phyloP scores from a whole-genome alignment of 176 grass and related monocot genomes.

The Oryza punctata region DNA sequence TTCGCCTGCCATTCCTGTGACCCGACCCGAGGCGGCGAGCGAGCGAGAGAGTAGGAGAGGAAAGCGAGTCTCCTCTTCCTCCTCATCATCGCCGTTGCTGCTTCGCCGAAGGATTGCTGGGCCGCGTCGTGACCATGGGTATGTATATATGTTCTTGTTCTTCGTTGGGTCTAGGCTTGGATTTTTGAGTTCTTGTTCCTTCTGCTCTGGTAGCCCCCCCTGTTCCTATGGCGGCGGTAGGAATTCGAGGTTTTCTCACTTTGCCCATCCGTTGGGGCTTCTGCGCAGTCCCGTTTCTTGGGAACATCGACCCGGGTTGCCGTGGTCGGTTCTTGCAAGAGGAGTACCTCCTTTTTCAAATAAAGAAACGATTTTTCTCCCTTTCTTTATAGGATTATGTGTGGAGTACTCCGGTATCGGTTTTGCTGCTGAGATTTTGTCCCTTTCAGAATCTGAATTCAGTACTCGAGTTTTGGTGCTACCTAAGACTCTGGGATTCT shows the following conservation, averaged over 20 bases:
- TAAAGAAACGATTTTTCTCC: no score
- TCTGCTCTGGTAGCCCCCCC: background rate
- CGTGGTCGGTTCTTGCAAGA: background rate
- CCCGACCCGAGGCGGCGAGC: background rate
- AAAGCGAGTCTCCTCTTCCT: background rate
- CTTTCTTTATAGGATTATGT: background rate
- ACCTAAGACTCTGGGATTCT: background rate
- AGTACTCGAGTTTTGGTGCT: background rate
- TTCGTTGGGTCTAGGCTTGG: background rate
- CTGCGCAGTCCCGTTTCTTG: constrained; percentile 17
- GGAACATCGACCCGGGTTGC: constrained; percentile 16
- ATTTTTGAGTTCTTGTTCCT: no score
- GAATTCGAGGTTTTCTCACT: background rate
- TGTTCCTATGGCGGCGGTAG: background rate
- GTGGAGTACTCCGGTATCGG: background rate
- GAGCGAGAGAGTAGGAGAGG: background rate
- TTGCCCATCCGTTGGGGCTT: background rate
- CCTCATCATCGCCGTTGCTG: background rate
- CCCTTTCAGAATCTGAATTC: background rate
- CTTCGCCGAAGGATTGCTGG: background rate
- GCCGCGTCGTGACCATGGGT: background rate
- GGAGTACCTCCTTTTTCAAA: background rate
- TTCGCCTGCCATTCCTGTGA: background rate
- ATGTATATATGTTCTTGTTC: background rate
- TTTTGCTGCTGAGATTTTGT: background rate